Conservation (phyloP, 2,329 filamentous ascomycete genomes). For the Penicillium sp. region DNA sequence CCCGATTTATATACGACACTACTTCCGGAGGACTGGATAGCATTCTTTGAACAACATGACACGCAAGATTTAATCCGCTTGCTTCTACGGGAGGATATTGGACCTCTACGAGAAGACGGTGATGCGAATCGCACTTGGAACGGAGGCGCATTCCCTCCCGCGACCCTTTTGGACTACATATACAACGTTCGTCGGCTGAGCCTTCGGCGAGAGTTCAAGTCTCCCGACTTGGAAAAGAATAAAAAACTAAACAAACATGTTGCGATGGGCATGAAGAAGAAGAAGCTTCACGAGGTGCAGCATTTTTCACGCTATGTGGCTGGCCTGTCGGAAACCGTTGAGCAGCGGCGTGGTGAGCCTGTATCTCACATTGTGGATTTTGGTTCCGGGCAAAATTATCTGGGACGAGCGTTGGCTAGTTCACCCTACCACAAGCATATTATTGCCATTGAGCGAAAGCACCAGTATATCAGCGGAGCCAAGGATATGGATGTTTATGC, state of each 20-base stretch:
- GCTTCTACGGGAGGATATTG: slow-evolving; percentile 74
- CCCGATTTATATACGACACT: slow-evolving; percentile 79
- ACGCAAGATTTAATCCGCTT: slow-evolving; percentile 78
- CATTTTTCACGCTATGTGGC: slow-evolving; percentile 87
- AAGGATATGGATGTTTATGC: slow-evolving; percentile 82
- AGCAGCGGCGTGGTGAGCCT: slow-evolving; percentile 43
- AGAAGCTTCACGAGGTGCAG: slow-evolving; percentile 91
- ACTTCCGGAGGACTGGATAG: slow-evolving; percentile 77
- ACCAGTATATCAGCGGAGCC: slow-evolving; percentile 83
- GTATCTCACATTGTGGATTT: slow-evolving; percentile 94
- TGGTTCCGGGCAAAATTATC: slow-evolving; percentile 94
- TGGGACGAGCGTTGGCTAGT: slow-evolving; percentile 82
- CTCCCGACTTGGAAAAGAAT: slow-evolving; percentile 26
- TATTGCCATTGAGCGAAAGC: slow-evolving; percentile 84
- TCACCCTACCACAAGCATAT: slow-evolving; percentile 83
- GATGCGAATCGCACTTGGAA: slow-evolving; percentile 39
- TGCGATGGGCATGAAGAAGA: slow-evolving; percentile 88
- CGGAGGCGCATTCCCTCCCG: slow-evolving; percentile 46
- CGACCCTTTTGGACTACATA: slow-evolving; percentile 70
- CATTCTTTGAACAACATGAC: slow-evolving; percentile 70
- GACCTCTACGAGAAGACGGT: slow-evolving; percentile 35
- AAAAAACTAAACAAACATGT: slow-evolving; percentile 67
- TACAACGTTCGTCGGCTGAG: slow-evolving; percentile 68
- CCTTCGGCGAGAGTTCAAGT: slow-evolving; percentile 62
- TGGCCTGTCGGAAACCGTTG: slow-evolving; percentile 60